phyloP scores from a whole-genome alignment of 441 rosid genomes.

The Erysimum pusillum region DNA sequence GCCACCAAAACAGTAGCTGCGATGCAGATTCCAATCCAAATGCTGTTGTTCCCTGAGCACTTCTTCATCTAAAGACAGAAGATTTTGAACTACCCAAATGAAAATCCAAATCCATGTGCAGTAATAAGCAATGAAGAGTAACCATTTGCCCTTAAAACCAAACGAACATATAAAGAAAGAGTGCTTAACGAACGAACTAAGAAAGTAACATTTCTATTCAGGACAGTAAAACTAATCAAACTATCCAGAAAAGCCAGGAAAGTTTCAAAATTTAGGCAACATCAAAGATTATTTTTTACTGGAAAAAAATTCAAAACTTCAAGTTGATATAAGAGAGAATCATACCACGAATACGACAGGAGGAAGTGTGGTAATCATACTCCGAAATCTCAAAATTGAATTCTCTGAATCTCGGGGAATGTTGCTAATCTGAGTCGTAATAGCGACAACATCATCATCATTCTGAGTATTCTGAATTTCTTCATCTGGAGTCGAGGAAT shows the following conservation, averaged over 20 bases:
- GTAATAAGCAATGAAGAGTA: background rate
- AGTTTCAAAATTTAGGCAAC: too few relatives aligned
- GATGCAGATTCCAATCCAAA: conserved; percentile 61
- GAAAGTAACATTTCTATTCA: background rate
- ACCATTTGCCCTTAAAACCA: background rate
- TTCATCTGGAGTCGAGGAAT: conserved; percentile 49
- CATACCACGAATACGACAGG: conserved; percentile 70
- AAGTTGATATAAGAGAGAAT: conserved; percentile 4
- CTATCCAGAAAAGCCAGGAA: conserved; percentile 8
- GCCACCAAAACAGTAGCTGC: conserved; percentile 62
- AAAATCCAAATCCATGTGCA: conserved; percentile 1
- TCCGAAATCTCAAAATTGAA: conserved; percentile 53
- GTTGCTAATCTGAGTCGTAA: conserved; percentile 24
- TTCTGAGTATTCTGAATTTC: conserved; percentile 38
- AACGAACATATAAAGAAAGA: background rate
- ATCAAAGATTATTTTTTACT: background rate
- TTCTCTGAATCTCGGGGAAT: conserved; percentile 27
- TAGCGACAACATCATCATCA: conserved; percentile 18
- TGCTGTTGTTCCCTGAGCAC: conserved; percentile 49
- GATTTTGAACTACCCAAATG: background rate
- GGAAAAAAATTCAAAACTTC: conserved; percentile 6
- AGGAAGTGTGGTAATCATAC: conserved; percentile 57
- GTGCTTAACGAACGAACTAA: background rate
- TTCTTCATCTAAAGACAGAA: conserved; percentile 55
- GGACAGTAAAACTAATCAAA: conserved; percentile 2